These are phyloP conservation scores for Talaromyces sp. DNA, from an alignment of 2,329 filamentous ascomycete genomes.

Conservation along the genomic window DNA sequence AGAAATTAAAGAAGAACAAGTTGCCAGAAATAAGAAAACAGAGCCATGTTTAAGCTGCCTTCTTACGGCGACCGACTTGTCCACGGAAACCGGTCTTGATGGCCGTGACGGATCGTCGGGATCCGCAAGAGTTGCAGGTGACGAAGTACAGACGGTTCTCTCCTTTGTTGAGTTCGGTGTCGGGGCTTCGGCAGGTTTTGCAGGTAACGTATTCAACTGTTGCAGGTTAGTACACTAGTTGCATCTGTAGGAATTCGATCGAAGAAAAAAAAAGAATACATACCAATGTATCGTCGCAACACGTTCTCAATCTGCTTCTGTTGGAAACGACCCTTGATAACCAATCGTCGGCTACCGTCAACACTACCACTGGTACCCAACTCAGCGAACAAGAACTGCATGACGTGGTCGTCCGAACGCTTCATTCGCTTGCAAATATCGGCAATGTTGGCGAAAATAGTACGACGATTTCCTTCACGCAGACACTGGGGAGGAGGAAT, in stretches of 20 bases:
- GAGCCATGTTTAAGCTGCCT: constrained; percentile 52
- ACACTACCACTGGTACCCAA: constrained; percentile 96
- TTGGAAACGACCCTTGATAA: constrained; percentile 99
- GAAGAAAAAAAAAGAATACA: constrained; percentile 39
- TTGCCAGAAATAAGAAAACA: constrained; percentile 12
- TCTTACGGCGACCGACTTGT: constrained; percentile 97
- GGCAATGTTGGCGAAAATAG: constrained; percentile 97
- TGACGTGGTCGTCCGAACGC: constrained; percentile 95
- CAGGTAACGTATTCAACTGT: constrained; percentile 94
- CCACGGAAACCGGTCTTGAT: constrained; percentile 99
- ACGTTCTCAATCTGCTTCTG: constrained; percentile 99
- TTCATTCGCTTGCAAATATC: constrained; percentile 99
- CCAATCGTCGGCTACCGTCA: constrained; percentile 84
- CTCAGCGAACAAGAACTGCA: constrained; percentile 94
- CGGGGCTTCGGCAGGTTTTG: constrained; percentile 94
- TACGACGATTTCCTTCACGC: constrained; percentile 99
- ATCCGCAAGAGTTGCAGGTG: constrained; percentile 86
- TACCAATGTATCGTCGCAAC: constrained; percentile 89
- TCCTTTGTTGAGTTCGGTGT: constrained; percentile 96
- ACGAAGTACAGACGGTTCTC: constrained; percentile 99
- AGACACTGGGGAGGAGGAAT: constrained; percentile 98
- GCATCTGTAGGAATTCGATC: not conserved
- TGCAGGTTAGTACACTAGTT: not conserved
- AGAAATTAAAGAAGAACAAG: not conserved
- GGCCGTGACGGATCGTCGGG: constrained; percentile 83